Evolutionary conservation across 2,329 filamentous ascomycete genomes (phyloP).

Genomic region (Gremmenia infestans): DNA sequence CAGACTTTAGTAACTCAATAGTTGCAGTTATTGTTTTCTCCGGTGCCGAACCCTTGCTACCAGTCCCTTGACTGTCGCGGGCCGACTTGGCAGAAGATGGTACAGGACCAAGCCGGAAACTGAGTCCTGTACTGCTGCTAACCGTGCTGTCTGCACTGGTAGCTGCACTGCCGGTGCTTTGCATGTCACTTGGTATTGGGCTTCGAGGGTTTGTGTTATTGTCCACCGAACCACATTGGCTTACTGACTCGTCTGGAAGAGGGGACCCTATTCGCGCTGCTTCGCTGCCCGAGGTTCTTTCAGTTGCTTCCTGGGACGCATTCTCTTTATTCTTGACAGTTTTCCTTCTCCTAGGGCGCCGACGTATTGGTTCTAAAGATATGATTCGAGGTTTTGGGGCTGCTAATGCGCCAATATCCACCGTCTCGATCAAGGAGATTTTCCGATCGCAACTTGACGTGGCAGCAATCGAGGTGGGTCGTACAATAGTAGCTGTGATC

Average conservation of each 20-base stretch:
- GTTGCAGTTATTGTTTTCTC: slow-evolving; percentile 82
- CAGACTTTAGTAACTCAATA: slow-evolving; percentile 75
- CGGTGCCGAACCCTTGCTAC: slow-evolving; percentile 48
- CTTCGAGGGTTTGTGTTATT: slow-evolving; percentile 41
- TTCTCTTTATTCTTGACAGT: slow-evolving; percentile 20
- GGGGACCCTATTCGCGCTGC: slow-evolving; percentile 19
- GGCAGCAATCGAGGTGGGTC: slow-evolving; percentile 79
- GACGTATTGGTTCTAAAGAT: slow-evolving; percentile 81
- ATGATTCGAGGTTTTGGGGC: slow-evolving; percentile 77
- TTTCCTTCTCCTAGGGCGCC: slow-evolving; percentile 50
- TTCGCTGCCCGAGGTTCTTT: slow-evolving; percentile 23
- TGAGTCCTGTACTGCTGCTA: slow-evolving; percentile 39
- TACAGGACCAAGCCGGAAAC: slow-evolving; percentile 36
- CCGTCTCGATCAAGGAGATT: slow-evolving; percentile 71
- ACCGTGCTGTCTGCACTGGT: slow-evolving; percentile 62
- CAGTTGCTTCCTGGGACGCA: slow-evolving; percentile 17
- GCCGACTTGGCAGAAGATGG: slow-evolving; percentile 33
- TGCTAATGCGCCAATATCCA: slow-evolving; percentile 74
- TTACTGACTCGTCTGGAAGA: slow-evolving; percentile 29
- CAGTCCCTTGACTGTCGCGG: slow-evolving; percentile 45
- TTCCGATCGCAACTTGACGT: slow-evolving; percentile 76
- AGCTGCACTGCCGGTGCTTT: slow-evolving; percentile 67
- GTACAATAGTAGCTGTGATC: slow-evolving; percentile 82
- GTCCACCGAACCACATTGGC: slow-evolving; percentile 31
- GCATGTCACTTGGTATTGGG: slow-evolving; percentile 47